Evolutionary conservation across 1,284 basidiomycete species (phyloP).

Genomic region (Pseudozyma flocculosa): DNA sequence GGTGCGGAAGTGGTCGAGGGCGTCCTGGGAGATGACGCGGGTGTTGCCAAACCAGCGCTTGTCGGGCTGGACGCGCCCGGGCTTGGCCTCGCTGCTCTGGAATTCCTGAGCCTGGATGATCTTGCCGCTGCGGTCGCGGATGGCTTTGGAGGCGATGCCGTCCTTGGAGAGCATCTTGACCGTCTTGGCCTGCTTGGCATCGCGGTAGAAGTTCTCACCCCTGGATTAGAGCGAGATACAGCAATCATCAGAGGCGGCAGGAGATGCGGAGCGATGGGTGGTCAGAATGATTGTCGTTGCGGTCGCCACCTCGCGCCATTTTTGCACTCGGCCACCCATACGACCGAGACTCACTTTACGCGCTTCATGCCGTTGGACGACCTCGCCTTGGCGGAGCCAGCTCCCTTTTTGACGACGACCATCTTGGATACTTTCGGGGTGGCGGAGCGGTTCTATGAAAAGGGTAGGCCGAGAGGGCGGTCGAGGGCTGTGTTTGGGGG

Average conservation of each 20-base stretch:
- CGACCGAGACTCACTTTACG: slow-evolving; percentile 18
- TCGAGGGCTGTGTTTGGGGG: too few species aligned
- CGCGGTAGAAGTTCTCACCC: slow-evolving; percentile 58
- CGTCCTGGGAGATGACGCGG: slow-evolving; percentile 71
- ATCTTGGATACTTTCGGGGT: slow-evolving; percentile 17
- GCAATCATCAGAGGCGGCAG: too few species aligned
- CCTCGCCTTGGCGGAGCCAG: slow-evolving; percentile 30
- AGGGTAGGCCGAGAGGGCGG: slow-evolving; percentile 1
- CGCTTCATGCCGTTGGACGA: slow-evolving; percentile 42
- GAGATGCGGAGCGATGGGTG: too few species aligned
- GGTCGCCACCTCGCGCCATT: too few species aligned
- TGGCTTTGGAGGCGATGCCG: slow-evolving; percentile 52
- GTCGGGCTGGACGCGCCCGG: slow-evolving; percentile 56
- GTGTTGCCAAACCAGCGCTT: slow-evolving; percentile 71
- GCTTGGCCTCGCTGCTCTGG: slow-evolving; percentile 55
- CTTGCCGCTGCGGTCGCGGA: slow-evolving; percentile 54
- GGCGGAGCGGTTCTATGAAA: neutral
- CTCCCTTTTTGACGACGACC: slow-evolving; percentile 43
- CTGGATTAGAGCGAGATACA: too few species aligned
- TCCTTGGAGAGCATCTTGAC: slow-evolving; percentile 55
- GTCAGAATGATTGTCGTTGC: too few species aligned
- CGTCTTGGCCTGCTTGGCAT: slow-evolving; percentile 55
- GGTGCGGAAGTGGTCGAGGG: slow-evolving; percentile 63
- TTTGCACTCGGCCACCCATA: too few species aligned
- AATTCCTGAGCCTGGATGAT: slow-evolving; percentile 54